Conservation (phyloP, 768 basidiomycete species). For the Epithele typhae region DNA sequence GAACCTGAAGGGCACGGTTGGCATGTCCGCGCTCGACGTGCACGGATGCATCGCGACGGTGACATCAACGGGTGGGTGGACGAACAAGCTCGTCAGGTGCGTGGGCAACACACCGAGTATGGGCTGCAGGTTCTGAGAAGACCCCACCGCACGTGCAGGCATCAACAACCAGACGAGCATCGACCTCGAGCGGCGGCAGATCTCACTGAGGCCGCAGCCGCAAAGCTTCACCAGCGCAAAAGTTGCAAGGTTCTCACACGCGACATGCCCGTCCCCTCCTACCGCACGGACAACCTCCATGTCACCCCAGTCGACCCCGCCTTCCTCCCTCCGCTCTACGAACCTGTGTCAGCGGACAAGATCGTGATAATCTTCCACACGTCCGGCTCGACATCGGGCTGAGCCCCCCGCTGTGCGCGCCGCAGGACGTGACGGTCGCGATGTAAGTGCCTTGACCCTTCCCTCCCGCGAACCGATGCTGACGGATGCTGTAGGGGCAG, state of each 20-base stretch:
- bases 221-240: no score
- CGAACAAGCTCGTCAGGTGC: slow-evolving; percentile 80
- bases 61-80: slow-evolving; percentile 79
- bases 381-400: slow-evolving; percentile 71
- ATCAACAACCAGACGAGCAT: no score
- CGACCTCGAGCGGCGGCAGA: no score
- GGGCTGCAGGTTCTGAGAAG: slow-evolving; percentile 82
- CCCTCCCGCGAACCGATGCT: background rate
- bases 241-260: no score
- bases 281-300: slow-evolving; percentile 39
- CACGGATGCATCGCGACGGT: slow-evolving; percentile 67
- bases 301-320: slow-evolving; percentile 33
- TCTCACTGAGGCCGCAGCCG: no score
- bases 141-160: no score
- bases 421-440: slow-evolving; percentile 60
- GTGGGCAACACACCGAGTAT: slow-evolving; percentile 81
- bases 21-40: slow-evolving; percentile 75
- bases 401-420: slow-evolving; percentile 44
- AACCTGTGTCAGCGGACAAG: slow-evolving; percentile 29
- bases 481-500: slow-evolving; percentile 52
- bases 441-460: slow-evolving; percentile 43
- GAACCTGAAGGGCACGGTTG: slow-evolving; percentile 75
- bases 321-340: slow-evolving; percentile 42
- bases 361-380: slow-evolving; percentile 67
- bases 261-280: slow-evolving; percentile 45